These are phyloP conservation scores for Pythium dissimile DNA, from an alignment of 352 stramenopile species.

Conservation along the genomic window DNA sequence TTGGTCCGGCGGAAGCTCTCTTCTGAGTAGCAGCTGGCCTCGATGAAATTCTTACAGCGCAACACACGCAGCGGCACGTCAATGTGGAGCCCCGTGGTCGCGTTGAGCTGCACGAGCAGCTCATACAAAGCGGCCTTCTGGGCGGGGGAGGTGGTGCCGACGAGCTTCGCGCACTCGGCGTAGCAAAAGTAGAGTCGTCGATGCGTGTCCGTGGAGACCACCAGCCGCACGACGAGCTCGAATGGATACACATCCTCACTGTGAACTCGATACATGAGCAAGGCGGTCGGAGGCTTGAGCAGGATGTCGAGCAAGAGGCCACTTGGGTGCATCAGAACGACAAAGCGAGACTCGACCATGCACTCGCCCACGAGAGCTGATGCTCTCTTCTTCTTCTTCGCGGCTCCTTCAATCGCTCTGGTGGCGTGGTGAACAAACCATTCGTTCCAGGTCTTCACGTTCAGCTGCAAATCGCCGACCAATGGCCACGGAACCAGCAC, in stretches of 20 bases:
- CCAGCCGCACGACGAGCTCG: constrained; percentile 44
- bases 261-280: constrained; percentile 14
- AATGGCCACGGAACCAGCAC: constrained; percentile 58
- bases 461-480: constrained; percentile 47
- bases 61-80: constrained; percentile 65
- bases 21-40: constrained; percentile 11
- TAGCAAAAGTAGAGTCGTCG: constrained; percentile 44
- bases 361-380: no score
- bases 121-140: constrained; percentile 52
- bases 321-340: constrained; percentile 67
- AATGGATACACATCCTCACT: constrained; percentile 20
- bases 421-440: constrained; percentile 49
- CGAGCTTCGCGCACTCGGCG: constrained; percentile 59
- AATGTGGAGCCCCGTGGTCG: constrained; percentile 30
- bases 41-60: constrained; percentile 63
- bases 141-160: constrained; percentile 32
- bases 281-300: constrained; percentile 17
- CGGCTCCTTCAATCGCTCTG: constrained; percentile 11
- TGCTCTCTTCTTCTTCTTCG: constrained; percentile 6
- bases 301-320: constrained; percentile 28
- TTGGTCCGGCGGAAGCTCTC: constrained; percentile 17
- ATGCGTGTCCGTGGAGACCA: constrained; percentile 27
- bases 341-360: constrained; percentile 55
- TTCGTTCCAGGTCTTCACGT: constrained; percentile 65
- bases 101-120: constrained; percentile 58